Conservation (phyloP, 805 yeast genomes). For the Candida gorgasii region DNA sequence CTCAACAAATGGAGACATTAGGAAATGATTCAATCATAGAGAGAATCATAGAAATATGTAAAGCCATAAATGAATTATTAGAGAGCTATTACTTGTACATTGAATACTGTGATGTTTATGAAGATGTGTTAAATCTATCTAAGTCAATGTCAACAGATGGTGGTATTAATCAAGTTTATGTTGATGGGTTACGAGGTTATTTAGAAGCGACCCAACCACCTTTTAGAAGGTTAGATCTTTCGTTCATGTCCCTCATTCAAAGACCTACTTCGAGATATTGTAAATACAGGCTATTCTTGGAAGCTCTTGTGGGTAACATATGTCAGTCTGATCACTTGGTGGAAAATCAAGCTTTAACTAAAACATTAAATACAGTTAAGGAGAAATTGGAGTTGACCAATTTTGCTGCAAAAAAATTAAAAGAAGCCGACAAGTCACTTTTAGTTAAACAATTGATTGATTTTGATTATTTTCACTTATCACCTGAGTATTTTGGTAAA, state of each 20-base stretch:
- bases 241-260: slow-evolving; percentile 54
- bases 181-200: slow-evolving; percentile 34
- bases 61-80: neutral
- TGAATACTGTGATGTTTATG: slow-evolving; percentile 16
- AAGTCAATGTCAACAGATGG: neutral
- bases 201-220: slow-evolving; percentile 45
- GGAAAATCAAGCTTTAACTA: neutral
- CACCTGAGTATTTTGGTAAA: slow-evolving; percentile 37
- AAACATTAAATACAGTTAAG: slow-evolving; percentile 9
- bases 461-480: slow-evolving; percentile 4
- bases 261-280: slow-evolving; percentile 53
- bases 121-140: slow-evolving; percentile 12
- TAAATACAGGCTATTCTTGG: slow-evolving; percentile 54
- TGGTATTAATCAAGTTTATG: slow-evolving; percentile 18
- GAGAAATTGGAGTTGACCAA: slow-evolving; percentile 9
- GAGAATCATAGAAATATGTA: neutral
- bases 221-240: slow-evolving; percentile 42
- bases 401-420: slow-evolving; percentile 3
- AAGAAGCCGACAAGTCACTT: neutral
- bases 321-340: too few relatives aligned
- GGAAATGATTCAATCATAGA: neutral
- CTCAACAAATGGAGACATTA: neutral
- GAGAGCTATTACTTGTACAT: slow-evolving; percentile 11
- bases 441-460: slow-evolving; percentile 7
- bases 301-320: slow-evolving; percentile 22